Percentiles rank a stretch among this genome's conserved stretches.
Conservation (phyloP, 2,329 filamentous ascomycete genomes). For the Arthrobotrys sinensis region DNA sequence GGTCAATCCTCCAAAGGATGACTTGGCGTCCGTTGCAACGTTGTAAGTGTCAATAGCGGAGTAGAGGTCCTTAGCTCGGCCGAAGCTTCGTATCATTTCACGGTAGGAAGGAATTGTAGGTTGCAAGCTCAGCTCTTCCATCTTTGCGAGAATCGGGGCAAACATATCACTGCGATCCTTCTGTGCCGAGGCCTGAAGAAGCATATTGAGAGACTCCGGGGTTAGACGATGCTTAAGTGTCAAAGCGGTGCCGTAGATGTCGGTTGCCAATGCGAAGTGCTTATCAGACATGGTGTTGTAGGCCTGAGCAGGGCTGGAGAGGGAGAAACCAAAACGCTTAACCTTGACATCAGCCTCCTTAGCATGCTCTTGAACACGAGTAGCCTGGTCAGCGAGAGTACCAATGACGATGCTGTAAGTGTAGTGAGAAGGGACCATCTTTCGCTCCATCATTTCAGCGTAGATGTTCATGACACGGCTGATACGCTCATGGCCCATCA, state of each 20-base stretch:
- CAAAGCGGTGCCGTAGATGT: conserved; percentile 56
- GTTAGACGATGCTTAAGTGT: conserved; percentile 72
- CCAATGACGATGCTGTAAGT: conserved; percentile 92
- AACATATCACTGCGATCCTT: conserved; percentile 87
- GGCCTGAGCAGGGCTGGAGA: conserved; percentile 80
- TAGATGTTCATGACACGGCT: conserved; percentile 95
- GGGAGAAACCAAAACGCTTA: conserved; percentile 77
- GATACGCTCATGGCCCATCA: conserved; percentile 84
- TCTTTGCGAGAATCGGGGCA: conserved; percentile 90
- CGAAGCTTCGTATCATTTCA: conserved; percentile 95
- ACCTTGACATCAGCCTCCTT: conserved; percentile 83
- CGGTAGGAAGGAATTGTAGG: conserved; percentile 88
- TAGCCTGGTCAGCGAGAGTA: conserved; percentile 82
- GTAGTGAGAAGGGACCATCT: conserved; percentile 83
- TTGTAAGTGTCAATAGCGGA: conserved; percentile 96
- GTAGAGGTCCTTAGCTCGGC: conserved; percentile 82
- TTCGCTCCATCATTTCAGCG: conserved; percentile 92
- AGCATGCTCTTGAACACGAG: conserved; percentile 83
- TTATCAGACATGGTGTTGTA: conserved; percentile 84
- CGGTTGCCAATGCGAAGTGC: conserved; percentile 48
- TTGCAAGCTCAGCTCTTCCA: conserved; percentile 82
- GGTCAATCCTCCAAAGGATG: conserved; percentile 77
- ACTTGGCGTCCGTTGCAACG: conserved; percentile 78
- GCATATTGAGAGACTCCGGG: conserved; percentile 83
- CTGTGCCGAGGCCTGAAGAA: conserved; percentile 89